Conservation (phyloP, 805 yeast species). For the Brettanomyces bruxellensis region DNA sequence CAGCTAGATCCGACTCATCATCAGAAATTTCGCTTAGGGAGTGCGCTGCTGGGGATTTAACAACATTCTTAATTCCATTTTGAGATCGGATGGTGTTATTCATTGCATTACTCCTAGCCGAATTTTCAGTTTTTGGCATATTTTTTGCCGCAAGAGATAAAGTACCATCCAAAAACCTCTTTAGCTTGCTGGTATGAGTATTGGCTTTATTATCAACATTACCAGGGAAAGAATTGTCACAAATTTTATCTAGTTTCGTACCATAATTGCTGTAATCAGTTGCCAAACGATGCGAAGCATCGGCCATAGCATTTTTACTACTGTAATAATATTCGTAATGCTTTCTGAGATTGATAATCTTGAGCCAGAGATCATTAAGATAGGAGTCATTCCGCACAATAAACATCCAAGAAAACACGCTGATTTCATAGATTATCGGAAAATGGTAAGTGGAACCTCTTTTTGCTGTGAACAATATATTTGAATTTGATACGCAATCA, state of each 20-base stretch:
- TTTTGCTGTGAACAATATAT: slow-evolving; percentile 28
- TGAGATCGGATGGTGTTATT: too few relatives aligned
- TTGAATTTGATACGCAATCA: slow-evolving; percentile 25
- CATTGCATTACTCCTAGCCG: too few relatives aligned
- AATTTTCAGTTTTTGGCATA: slow-evolving; percentile 1
- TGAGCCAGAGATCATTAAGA: slow-evolving; percentile 42
- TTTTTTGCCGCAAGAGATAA: slow-evolving; percentile 1
- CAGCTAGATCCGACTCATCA: slow-evolving; percentile 16
- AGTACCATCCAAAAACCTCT: slow-evolving; percentile 23
- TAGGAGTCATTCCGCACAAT: slow-evolving; percentile 52
- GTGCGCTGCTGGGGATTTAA: too few relatives aligned
- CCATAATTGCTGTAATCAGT: slow-evolving; percentile 25
- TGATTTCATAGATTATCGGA: slow-evolving; percentile 29
- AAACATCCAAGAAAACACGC: slow-evolving; percentile 51
- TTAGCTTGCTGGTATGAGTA: slow-evolving; percentile 25
- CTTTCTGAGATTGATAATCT: slow-evolving; percentile 26
- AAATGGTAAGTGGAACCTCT: slow-evolving; percentile 26
- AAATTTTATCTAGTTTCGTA: slow-evolving; percentile 15
- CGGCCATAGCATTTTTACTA: slow-evolving; percentile 21
- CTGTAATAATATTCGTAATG: slow-evolving; percentile 29
- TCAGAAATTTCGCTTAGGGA: not conserved
- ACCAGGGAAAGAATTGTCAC: slow-evolving; percentile 9
- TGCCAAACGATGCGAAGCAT: slow-evolving; percentile 23
- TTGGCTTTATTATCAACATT: slow-evolving; percentile 17
- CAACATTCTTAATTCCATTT: too few relatives aligned